phyloP scores from a whole-genome alignment of 1,284 basidiomycete species.

The Pseudozyma thailandica region DNA sequence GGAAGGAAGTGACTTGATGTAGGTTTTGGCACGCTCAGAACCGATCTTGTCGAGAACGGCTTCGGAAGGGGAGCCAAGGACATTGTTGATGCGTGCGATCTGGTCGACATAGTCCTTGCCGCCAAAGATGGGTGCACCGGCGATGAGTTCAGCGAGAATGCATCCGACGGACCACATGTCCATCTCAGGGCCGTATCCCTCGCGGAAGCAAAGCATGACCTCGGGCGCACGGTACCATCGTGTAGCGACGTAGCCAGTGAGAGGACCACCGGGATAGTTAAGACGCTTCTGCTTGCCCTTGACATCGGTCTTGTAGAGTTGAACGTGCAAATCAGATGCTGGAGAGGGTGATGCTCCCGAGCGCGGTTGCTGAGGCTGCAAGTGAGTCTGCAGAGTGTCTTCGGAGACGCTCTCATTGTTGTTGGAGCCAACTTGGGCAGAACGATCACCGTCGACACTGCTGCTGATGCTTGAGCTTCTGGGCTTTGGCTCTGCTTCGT shows the following conservation, averaged over 20 bases:
- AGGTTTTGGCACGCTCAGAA: conserved; percentile 60
- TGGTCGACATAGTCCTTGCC: conserved; percentile 68
- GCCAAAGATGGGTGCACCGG: conserved; percentile 63
- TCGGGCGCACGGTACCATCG: conserved; percentile 67
- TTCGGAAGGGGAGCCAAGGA: conserved; percentile 62
- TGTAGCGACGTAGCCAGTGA: conserved; percentile 67
- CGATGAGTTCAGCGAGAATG: conserved; percentile 66
- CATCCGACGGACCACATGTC: conserved; percentile 68
- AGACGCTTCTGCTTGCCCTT: conserved; percentile 53
- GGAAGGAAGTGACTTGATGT: conserved; percentile 60
- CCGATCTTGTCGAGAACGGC: conserved; percentile 60
- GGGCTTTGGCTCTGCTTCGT: conserved; percentile 17
- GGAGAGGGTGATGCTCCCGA: conserved; percentile 33
- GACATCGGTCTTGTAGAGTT: conserved; percentile 47
- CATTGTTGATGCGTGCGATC: conserved; percentile 63
- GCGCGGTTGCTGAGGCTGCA: not conserved
- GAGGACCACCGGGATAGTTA: conserved; percentile 64
- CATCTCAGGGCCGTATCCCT: conserved; percentile 65
- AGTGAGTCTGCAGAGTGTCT: not conserved
- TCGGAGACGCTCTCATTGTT: not conserved
- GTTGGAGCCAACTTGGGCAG: too few relatives aligned
- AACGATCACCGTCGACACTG: conserved; percentile 25
- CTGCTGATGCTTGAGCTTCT: conserved; percentile 21
- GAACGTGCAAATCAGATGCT: conserved; percentile 38
- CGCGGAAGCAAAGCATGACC: conserved; percentile 66